Evolutionary conservation across 352 stramenopile genomes (phyloP).

Genomic region (Phytophthora fragariae): DNA sequence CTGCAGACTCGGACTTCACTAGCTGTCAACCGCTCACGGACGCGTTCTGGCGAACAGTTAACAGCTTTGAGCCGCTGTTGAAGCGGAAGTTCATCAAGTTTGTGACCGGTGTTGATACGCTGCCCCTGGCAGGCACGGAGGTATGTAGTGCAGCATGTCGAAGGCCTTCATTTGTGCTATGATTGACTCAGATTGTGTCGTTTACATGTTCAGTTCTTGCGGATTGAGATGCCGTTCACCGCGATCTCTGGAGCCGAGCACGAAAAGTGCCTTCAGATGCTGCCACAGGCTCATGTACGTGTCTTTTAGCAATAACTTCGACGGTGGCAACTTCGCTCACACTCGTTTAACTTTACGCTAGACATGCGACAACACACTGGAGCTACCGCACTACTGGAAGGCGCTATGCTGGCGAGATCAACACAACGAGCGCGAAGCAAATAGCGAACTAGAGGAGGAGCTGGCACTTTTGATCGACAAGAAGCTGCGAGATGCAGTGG

Average conservation of each 20-base stretch:
- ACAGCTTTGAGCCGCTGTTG: slow-evolving; percentile 50
- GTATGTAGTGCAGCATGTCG: slow-evolving; percentile 34
- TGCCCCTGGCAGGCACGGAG: slow-evolving; percentile 71
- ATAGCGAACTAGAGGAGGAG: slow-evolving; percentile 47
- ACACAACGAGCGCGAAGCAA: slow-evolving; percentile 39
- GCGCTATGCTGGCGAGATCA: slow-evolving; percentile 62
- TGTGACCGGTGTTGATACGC: slow-evolving; percentile 71
- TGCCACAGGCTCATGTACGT: slow-evolving; percentile 77
- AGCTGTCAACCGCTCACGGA: slow-evolving; percentile 46
- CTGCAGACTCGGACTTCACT: slow-evolving; percentile 66
- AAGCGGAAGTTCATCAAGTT: slow-evolving; percentile 83
- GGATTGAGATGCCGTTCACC: slow-evolving; percentile 81
- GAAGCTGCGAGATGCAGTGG: slow-evolving; percentile 61
- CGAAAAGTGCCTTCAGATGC: slow-evolving; percentile 63
- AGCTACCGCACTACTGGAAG: slow-evolving; percentile 81
- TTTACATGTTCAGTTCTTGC: slow-evolving; percentile 58
- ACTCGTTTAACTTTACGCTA: slow-evolving; percentile 20
- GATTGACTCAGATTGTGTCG: neutral
- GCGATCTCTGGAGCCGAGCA: slow-evolving; percentile 48
- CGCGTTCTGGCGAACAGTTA: slow-evolving; percentile 66
- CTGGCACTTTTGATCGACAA: slow-evolving; percentile 51
- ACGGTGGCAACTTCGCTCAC: neutral
- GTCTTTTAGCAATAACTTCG: neutral
- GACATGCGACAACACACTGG: slow-evolving; percentile 82
- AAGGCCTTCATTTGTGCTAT: neutral